Percentiles rank a stretch among this genome's conserved stretches.
Conservation (phyloP, 129 eudicot species). For the Deinandra increscens region DNA sequence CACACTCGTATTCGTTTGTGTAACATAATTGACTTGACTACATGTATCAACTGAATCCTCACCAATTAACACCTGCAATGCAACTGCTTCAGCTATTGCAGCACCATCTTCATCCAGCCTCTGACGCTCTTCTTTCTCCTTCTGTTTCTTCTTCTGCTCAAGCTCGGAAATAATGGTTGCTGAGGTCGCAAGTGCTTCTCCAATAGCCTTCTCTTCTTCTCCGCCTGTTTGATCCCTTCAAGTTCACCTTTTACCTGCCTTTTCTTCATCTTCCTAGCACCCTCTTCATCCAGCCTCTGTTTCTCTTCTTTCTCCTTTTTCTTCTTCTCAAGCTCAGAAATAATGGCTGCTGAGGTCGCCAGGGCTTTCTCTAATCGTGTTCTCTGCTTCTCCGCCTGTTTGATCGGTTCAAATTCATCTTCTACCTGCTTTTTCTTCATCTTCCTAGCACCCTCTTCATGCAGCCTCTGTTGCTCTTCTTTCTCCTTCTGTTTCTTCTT, state of each 20-base stretch:
- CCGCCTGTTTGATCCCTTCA: no score
- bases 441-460: no score
- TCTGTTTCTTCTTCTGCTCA: constrained; percentile 88
- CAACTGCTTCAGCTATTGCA: constrained; percentile 94
- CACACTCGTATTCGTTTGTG: constrained; percentile 35
- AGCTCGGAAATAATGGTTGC: no score
- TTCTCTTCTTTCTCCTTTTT: no score
- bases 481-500: no score
- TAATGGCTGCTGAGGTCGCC: constrained; percentile 97
- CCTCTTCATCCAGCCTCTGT: no score
- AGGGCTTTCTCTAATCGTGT: constrained; percentile 95
- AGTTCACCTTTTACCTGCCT: no score
- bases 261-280: no score
- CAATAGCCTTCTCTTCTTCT: no score
- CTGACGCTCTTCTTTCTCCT: constrained; percentile 80
- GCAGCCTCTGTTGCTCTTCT: no score
- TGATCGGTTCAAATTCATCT: constrained; percentile 78
- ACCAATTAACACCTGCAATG: constrained; percentile 73
- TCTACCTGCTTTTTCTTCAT: no score
- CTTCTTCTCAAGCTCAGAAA: constrained; percentile 83
- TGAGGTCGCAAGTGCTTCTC: no score
- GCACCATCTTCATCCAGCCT: constrained; percentile 97
- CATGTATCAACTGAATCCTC: constrained; percentile 65
- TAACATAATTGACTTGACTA: constrained; percentile 5
- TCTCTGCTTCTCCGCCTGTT: constrained; percentile 96